These are phyloP conservation scores for Cadophora malorum DNA, from an alignment of 2,329 filamentous ascomycete genomes.

Conservation along the genomic window DNA sequence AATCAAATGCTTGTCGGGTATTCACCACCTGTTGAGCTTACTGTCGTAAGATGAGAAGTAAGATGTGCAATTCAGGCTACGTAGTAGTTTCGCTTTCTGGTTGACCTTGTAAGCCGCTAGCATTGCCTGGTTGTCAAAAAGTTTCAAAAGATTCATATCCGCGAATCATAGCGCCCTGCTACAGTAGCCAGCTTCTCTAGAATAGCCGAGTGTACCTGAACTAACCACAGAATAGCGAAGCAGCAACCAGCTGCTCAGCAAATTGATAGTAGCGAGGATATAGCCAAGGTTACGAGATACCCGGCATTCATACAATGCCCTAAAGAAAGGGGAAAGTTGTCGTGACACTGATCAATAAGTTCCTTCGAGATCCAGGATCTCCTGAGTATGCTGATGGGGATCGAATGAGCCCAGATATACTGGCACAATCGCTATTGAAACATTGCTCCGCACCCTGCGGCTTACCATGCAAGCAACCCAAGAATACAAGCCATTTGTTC, in stretches of 20 bases:
- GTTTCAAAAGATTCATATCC: not conserved
- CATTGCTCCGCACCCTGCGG: not conserved
- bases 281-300: not conserved
- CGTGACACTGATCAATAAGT: not conserved
- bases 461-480: not conserved
- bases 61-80: not conserved
- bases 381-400: not conserved
- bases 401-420: not conserved
- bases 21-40: not conserved
- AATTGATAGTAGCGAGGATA: not conserved
- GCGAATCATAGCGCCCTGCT: not conserved
- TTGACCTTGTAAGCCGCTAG: not conserved
- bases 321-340: not conserved
- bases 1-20: not conserved
- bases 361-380: not conserved
- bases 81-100: not conserved
- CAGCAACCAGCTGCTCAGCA: not conserved
- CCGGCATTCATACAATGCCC: not conserved
- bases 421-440: not conserved
- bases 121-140: no score
- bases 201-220: not conserved
- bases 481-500: not conserved
- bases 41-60: not conserved
- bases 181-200: not conserved
- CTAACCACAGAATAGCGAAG: not conserved